Base-by-base conservation (phyloP, 345 rosid genomes). In the Eucalyptus curtisii region DNA sequence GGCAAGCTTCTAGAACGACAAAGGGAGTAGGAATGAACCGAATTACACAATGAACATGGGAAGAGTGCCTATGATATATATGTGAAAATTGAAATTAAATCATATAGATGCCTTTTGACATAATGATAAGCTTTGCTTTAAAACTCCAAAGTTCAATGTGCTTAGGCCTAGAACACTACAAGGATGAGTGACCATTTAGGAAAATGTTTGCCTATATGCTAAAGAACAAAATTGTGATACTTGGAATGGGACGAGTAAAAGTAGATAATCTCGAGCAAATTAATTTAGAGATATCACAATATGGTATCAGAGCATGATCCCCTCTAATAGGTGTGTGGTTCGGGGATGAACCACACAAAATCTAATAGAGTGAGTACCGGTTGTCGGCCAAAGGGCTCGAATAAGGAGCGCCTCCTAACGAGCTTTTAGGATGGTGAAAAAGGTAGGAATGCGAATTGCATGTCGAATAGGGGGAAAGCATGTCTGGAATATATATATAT, bases 1-100 rank as follows among this genome's bases (percentile, higher is more conserved):
- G 0, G 30, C 0, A 24, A 13, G 13, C 6, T 55, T 55, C 30
- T 55, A 55, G 30, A 0, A 55, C 0, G 3, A 24, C 13, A 55
- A 55, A 55, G 3, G 13, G 1, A 25, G 1, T 55, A 10, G 13
- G 30, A 22, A 24, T 24, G 13, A 55, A 55, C 3, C 5, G 1
- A 4, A 55, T 24, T 22, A 0, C 13, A 55, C 5, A 55, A 13
- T 55, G 1, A 55, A 24, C 30, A 55, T 24, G 61, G 61, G 30
- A 10, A 55, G 1, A 55, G 30, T 25, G 61, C 61, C 3, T 10
- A 0, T 22, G 1, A 55, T 55, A 55, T 55, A 9, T 55, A 22
- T 24, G 30, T 55, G 13, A 55, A 55, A 22, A 55, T 55, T 10
- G 13, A 55, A 55, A 24, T 55, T 55, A 55, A 24, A 9, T 55